These are phyloP conservation scores for Curvularia sp. DNA, from an alignment of 2,329 filamentous ascomycete genomes.

Conservation along the genomic window DNA sequence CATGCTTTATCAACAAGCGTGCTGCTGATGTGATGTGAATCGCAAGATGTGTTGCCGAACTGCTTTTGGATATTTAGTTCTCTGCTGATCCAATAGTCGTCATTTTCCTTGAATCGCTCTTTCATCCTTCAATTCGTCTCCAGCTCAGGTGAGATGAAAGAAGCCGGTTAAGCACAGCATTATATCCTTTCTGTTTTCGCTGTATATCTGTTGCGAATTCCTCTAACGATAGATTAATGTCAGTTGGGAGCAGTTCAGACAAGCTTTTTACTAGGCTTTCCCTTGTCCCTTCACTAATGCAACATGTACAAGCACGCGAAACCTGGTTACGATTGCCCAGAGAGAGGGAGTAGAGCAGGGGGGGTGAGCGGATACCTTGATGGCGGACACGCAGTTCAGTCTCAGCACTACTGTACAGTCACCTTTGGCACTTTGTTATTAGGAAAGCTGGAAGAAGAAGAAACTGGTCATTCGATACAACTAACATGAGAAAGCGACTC, in stretches of 20 bases:
- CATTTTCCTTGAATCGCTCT: no score
- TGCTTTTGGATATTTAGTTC: background rate
- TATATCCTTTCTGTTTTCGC: background rate
- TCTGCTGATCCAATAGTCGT: no score
- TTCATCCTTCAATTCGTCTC: background rate
- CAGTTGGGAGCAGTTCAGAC: background rate
- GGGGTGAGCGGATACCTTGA: slow-evolving; percentile 1
- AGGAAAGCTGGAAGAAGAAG: background rate
- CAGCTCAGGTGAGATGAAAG: background rate
- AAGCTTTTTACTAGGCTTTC: background rate
- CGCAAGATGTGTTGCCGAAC: no score
- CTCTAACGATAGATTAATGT: background rate
- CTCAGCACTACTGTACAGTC: background rate
- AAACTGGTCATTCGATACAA: background rate
- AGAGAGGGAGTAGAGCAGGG: no score
- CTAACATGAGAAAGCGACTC: background rate
- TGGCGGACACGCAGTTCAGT: background rate
- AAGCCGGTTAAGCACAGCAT: background rate
- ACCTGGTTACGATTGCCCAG: background rate
- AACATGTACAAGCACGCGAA: background rate
- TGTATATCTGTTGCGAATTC: background rate
- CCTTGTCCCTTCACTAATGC: background rate
- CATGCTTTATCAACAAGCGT: no score
- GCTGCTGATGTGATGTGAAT: no score
- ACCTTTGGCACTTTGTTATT: background rate